These are phyloP conservation scores for Lactifluus volemus DNA, from an alignment of 768 basidiomycete genomes.

Conservation along the genomic window DNA sequence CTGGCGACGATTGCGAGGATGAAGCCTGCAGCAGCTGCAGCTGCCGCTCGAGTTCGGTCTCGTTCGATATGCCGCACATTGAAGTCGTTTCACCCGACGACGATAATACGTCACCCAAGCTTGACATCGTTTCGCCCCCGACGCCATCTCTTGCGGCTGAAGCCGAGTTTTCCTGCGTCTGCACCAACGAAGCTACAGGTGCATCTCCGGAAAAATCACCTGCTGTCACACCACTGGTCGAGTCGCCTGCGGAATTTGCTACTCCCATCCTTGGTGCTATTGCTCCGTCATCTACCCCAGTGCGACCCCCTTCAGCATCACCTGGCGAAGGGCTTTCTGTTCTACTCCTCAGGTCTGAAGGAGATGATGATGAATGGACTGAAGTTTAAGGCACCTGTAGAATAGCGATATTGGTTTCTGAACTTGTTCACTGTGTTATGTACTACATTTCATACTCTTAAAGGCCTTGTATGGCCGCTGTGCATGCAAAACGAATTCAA, in stretches of 20 bases:
- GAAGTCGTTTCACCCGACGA: background rate
- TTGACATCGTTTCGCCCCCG: no score
- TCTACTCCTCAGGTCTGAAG: background rate
- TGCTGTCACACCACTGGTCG: background rate
- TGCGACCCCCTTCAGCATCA: background rate
- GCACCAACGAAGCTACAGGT: background rate
- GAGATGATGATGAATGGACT: background rate
- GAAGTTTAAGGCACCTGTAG: background rate
- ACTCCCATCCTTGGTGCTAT: background rate
- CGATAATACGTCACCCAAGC: no score
- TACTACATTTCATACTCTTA: no score
- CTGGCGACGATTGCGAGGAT: background rate
- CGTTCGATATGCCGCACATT: background rate
- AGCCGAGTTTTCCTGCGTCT: background rate
- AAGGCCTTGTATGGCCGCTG: no score
- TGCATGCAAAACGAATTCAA: no score
- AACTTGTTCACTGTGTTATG: background rate
- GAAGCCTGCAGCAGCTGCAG: no score
- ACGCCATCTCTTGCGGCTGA: background rate
- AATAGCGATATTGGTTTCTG: no score
- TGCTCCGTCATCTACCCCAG: background rate
- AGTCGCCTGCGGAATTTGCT: background rate
- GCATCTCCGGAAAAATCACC: background rate
- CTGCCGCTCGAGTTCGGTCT: background rate
- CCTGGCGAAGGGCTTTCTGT: background rate